A percentile compares a stretch with the other conserved stretches of the same genome.
Evolutionary conservation across 441 rosid species (phyloP).

Genomic region (Pelargonium australe): DNA sequence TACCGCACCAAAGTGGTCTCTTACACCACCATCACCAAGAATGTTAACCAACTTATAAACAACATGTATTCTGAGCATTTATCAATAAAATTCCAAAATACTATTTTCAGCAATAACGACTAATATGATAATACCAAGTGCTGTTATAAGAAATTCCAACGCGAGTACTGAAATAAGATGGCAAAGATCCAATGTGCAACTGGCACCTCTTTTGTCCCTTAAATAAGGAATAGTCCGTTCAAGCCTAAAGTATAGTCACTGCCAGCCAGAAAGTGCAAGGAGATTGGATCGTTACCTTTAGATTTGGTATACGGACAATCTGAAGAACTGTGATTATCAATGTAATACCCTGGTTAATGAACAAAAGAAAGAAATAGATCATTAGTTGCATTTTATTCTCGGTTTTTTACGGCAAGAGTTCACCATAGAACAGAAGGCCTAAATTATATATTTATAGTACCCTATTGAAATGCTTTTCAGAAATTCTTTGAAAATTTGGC

Average conservation of each 20-base stretch:
- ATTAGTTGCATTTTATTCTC: neutral
- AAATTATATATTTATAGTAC: too few relatives aligned
- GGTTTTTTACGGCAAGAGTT: too few relatives aligned
- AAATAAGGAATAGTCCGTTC: neutral
- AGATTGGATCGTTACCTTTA: slow-evolving; percentile 54
- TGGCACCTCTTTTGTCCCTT: neutral
- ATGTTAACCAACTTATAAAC: too few relatives aligned
- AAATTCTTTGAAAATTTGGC: neutral
- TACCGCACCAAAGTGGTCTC: too few relatives aligned
- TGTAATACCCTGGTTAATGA: slow-evolving; percentile 75
- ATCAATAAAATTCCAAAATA: neutral
- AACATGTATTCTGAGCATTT: neutral
- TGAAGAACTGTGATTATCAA: slow-evolving; percentile 89
- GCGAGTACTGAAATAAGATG: too few relatives aligned
- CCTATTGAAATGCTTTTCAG: too few relatives aligned
- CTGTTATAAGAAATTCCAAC: neutral
- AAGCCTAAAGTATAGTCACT: slow-evolving; percentile 8
- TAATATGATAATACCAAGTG: neutral
- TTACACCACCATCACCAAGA: too few relatives aligned
- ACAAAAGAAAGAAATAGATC: slow-evolving; percentile 13
- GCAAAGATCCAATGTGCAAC: too few relatives aligned
- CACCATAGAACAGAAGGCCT: too few relatives aligned
- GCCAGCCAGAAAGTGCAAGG: slow-evolving; percentile 16
- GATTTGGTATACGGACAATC: slow-evolving; percentile 87
- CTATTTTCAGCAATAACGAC: neutral